Evolutionary conservation across 495 filamentous ascomycete species (phyloP).

Genomic region (Penicillium odoratum): DNA sequence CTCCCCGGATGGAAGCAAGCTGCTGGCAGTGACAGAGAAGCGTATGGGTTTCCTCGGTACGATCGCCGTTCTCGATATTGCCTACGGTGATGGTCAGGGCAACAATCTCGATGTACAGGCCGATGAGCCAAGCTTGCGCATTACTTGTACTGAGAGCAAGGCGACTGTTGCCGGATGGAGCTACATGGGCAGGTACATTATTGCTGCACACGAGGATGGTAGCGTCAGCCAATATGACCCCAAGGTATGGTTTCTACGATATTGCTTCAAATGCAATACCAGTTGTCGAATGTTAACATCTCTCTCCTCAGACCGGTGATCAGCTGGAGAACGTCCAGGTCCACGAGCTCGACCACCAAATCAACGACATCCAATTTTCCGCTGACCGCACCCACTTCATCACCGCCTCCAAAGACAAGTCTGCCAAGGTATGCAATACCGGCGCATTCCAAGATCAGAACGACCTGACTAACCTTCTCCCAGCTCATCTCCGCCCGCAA

Average conservation of each 20-base stretch:
- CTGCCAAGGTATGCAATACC: conserved; percentile 67
- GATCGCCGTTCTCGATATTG: conserved; percentile 87
- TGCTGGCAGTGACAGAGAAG: conserved; percentile 95
- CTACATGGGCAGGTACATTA: conserved; percentile 88
- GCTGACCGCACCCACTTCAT: conserved; percentile 95
- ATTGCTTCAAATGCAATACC: not conserved
- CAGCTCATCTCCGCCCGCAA: conserved; percentile 78
- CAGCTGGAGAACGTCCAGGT: conserved; percentile 72
- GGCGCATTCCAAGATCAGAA: not conserved
- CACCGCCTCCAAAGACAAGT: conserved; percentile 96
- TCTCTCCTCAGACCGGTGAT: conserved; percentile 68
- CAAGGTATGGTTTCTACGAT: conserved; percentile 59
- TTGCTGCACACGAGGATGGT: conserved; percentile 96
- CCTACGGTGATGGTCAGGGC: conserved; percentile 67
- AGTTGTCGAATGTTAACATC: conserved; percentile 13
- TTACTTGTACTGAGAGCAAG: conserved; percentile 91
- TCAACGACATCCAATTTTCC: conserved; percentile 95
- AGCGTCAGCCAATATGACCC: conserved; percentile 91
- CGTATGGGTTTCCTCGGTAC: conserved; percentile 93
- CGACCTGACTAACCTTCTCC: conserved; percentile 11
- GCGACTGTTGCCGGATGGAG: conserved; percentile 97
- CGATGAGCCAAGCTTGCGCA: conserved; percentile 75
- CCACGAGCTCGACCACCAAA: conserved; percentile 79
- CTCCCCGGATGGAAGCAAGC: conserved; percentile 81
- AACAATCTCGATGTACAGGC: conserved; percentile 60